Evolutionary conservation across 2,329 filamentous ascomycete genomes (phyloP).

Genomic region (Hirsutella thompsonii): DNA sequence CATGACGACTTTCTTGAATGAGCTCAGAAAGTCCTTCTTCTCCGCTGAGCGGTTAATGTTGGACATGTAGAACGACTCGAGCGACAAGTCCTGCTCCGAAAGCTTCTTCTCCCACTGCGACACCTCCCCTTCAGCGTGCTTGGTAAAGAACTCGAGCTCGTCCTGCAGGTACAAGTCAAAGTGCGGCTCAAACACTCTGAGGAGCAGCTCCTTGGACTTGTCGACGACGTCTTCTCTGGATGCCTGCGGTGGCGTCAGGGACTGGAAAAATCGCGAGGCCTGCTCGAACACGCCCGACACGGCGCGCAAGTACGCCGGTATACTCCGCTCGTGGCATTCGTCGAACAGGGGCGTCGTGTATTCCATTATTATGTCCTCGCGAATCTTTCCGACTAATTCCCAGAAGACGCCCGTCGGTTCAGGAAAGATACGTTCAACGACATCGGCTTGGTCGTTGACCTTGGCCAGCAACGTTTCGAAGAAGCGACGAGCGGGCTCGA

Average conservation of each 20-base stretch:
- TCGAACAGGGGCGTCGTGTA: conserved; percentile 80
- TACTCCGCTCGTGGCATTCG: conserved; percentile 65
- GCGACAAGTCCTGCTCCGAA: conserved; percentile 77
- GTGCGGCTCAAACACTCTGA: conserved; percentile 76
- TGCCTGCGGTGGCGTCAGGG: conserved; percentile 53
- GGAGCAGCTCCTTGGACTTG: conserved; percentile 53
- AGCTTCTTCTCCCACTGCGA: conserved; percentile 82
- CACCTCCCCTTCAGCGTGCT: conserved; percentile 64
- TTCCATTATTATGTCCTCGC: conserved; percentile 73
- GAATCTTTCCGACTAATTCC: conserved; percentile 67
- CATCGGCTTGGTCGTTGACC: conserved; percentile 67
- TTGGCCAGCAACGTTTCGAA: conserved; percentile 63
- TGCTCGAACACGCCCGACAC: conserved; percentile 84
- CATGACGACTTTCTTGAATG: conserved; percentile 98
- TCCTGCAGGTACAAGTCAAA: conserved; percentile 89
- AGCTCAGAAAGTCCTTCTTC: conserved; percentile 90
- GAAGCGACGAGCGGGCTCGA: conserved; percentile 72
- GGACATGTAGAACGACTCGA: conserved; percentile 91
- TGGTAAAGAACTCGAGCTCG: conserved; percentile 76
- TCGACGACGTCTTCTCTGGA: conserved; percentile 47
- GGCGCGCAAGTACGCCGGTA: conserved; percentile 69
- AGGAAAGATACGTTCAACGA: conserved; percentile 77
- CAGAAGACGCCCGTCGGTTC: conserved; percentile 58
- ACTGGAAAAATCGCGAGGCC: conserved; percentile 62
- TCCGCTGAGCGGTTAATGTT: conserved; percentile 90